Evolutionary conservation across 2,329 filamentous ascomycete genomes (phyloP).

Genomic region (Escovopsis weberi): DNA sequence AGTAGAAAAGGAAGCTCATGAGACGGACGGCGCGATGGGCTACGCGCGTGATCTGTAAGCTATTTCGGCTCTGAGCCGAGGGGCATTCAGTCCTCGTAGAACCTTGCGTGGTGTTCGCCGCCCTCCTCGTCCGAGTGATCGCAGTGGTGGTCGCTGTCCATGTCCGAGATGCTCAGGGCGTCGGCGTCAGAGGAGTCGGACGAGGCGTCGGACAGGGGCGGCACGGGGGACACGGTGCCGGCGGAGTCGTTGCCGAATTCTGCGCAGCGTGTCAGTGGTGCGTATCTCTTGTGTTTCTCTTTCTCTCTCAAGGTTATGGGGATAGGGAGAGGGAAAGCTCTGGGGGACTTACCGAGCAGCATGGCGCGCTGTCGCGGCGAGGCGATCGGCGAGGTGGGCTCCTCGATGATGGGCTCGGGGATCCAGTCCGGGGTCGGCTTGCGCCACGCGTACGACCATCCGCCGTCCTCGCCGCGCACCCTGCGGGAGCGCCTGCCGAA

Average conservation of each 20-base stretch:
- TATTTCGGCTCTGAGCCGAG: too few relatives aligned
- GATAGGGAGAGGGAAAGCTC: too few relatives aligned
- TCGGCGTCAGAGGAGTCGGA: constrained; percentile 3
- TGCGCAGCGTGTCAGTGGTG: neutral
- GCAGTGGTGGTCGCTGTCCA: neutral
- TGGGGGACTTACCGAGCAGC: constrained; percentile 16
- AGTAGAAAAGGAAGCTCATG: too few relatives aligned
- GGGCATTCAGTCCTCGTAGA: neutral
- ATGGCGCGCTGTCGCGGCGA: constrained; percentile 12
- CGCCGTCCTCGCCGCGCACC: too few relatives aligned
- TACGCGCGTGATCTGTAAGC: too few relatives aligned
- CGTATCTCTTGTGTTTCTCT: too few relatives aligned
- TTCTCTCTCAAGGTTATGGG: too few relatives aligned
- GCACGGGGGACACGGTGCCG: neutral
- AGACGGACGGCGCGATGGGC: too few relatives aligned
- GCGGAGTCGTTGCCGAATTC: constrained; percentile 8
- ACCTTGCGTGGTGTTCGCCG: too few relatives aligned
- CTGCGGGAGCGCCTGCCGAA: constrained; percentile 1
- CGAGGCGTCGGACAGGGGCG: neutral
- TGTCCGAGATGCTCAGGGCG: neutral
- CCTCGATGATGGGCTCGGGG: constrained; percentile 21
- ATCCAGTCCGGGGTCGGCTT: constrained; percentile 7
- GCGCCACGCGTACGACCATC: too few relatives aligned
- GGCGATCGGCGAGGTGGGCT: constrained; percentile 14
- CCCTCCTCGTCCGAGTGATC: constrained; percentile 1